phyloP scores from a whole-genome alignment of 202 grass and related monocot genomes.

The Eragrostis tef region DNA sequence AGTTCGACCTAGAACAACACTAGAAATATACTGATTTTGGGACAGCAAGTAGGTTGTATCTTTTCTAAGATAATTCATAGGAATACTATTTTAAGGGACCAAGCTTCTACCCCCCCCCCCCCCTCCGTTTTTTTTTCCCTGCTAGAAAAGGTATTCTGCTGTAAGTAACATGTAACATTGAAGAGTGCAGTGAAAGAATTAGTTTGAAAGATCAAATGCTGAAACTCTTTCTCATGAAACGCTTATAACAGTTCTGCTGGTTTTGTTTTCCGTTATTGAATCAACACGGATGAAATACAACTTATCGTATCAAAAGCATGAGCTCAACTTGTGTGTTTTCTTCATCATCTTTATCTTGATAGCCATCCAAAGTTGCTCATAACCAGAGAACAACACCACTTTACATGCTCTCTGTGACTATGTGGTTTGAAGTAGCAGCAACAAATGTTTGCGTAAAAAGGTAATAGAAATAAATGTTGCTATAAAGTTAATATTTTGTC shows the following conservation, averaged over 20 bases:
- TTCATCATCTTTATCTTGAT: slow-evolving; percentile 19
- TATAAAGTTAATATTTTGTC: slow-evolving; percentile 8
- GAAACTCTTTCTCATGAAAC: neutral
- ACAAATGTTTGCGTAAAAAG: too few species aligned
- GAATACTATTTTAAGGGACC: neutral
- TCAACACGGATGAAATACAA: neutral
- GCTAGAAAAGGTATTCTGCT: neutral
- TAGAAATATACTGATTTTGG: too few species aligned
- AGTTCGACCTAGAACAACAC: too few species aligned
- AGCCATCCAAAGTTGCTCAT: neutral
- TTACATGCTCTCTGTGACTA: slow-evolving; percentile 17
- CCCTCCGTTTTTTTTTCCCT: too few species aligned
- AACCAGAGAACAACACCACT: slow-evolving; percentile 16
- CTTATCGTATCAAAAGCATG: neutral
- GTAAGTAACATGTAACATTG: neutral
- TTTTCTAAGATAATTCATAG: neutral
- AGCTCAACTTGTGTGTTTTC: neutral
- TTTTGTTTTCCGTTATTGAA: slow-evolving; percentile 23
- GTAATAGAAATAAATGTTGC: neutral
- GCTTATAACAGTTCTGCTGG: neutral
- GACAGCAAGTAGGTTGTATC: neutral
- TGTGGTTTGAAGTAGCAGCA: slow-evolving; percentile 34
- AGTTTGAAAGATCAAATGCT: slow-evolving; percentile 8
- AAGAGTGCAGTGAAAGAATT: neutral
- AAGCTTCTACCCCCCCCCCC: too few species aligned